phyloP scores from a whole-genome alignment of 2,329 filamentous ascomycete genomes.

The Calonectria ilicicola region DNA sequence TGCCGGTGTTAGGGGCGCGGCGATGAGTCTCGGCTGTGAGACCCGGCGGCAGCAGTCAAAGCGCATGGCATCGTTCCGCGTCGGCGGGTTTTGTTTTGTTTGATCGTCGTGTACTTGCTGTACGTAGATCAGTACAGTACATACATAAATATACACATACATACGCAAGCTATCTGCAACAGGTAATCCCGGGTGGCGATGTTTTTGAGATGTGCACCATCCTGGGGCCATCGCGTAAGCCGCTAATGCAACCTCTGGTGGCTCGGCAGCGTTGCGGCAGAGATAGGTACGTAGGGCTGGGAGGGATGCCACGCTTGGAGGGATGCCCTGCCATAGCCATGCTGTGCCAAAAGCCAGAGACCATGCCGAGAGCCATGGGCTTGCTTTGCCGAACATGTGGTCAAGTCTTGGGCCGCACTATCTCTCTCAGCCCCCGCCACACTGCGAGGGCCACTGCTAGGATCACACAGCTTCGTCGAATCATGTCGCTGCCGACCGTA shows the following conservation, averaged over 20 bases:
- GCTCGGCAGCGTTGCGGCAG: not conserved
- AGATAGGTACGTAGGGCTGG: not conserved
- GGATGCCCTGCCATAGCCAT: too few relatives aligned
- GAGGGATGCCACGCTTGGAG: too few relatives aligned
- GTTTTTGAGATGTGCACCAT: not conserved
- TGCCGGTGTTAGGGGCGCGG: not conserved
- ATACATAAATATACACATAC: too few relatives aligned
- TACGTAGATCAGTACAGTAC: too few relatives aligned
- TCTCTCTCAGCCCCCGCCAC: not conserved
- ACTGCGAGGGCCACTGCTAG: not conserved
- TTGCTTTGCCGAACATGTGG: not conserved
- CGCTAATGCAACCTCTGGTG: not conserved
- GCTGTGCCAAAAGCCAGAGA: too few relatives aligned
- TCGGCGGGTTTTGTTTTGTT: too few relatives aligned
- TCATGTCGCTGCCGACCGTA: not conserved
- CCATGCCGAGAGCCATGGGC: not conserved
- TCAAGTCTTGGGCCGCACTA: not conserved
- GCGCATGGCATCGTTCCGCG: not conserved
- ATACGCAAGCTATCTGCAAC: not conserved
- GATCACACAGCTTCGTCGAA: too few relatives aligned
- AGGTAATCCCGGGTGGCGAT: not conserved
- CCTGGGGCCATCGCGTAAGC: not conserved
- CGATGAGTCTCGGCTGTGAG: too few relatives aligned
- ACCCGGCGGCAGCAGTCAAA: not conserved
- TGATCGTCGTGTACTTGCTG: too few relatives aligned